These are phyloP conservation scores for Artomyces pyxidatus DNA, from an alignment of 768 basidiomycete species.

Conservation along the genomic window DNA sequence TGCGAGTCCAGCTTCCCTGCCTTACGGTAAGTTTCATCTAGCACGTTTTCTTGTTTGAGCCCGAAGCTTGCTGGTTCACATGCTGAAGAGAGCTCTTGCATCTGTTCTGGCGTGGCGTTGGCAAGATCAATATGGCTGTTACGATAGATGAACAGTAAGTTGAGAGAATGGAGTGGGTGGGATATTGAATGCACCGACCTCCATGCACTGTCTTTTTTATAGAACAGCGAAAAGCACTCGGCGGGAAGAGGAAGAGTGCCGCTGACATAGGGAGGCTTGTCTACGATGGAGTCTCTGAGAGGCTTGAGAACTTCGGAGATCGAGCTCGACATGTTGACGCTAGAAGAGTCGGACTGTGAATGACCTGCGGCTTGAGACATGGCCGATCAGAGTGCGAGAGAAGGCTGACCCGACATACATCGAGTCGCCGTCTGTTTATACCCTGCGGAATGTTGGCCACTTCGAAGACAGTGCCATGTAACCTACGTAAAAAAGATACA, in stretches of 20 bases:
- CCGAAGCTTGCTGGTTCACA: conserved; percentile 38
- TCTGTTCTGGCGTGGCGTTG: conserved; percentile 2
- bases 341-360: no score
- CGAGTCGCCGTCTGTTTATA: no score
- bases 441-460: no score
- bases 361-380: no score
- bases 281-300: conserved; percentile 2
- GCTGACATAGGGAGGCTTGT: conserved; percentile 12
- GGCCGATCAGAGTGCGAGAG: no score
- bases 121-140: conserved; percentile 6
- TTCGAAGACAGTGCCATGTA: no score
- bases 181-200: neutral
- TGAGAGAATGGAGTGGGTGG: no score
- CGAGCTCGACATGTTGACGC: no score
- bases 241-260: conserved; percentile 7
- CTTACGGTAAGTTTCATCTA: conserved; percentile 39
- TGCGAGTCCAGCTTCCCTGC: conserved; percentile 34
- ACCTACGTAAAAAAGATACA: no score
- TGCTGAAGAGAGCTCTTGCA: conserved; percentile 24
- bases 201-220: conserved; percentile 2
- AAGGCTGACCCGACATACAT: no score
- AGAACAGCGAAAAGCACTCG: conserved; percentile 7
- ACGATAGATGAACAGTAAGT: neutral
- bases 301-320: neutral
- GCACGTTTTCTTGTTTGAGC: conserved; percentile 25